These are phyloP conservation scores for Nelumbo lutea DNA, from an alignment of 164 flowering plant species.

Conservation along the genomic window DNA sequence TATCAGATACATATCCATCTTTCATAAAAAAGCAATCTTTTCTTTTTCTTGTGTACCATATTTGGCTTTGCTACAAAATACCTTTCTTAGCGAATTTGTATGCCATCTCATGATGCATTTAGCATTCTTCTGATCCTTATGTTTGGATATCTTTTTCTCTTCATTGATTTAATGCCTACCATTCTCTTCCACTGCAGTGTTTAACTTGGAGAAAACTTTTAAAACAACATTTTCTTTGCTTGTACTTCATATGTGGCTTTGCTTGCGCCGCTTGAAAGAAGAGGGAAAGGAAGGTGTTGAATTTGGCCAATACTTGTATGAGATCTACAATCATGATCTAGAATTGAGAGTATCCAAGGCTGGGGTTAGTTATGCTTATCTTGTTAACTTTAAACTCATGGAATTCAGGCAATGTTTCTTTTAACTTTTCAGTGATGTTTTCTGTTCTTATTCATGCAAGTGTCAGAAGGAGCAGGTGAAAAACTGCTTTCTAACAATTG, in stretches of 20 bases:
- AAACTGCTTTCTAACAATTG: background rate
- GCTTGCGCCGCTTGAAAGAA: constrained; percentile 83
- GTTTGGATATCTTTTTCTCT: background rate
- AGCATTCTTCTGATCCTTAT: background rate
- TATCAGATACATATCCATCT: too few relatives aligned
- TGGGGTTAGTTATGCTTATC: constrained; percentile 60
- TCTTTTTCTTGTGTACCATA: too few relatives aligned
- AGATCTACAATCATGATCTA: constrained; percentile 89
- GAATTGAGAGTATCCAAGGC: constrained; percentile 95
- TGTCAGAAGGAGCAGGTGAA: too few relatives aligned
- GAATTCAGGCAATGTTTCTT: too few relatives aligned
- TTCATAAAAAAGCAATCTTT: too few relatives aligned
- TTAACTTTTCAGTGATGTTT: too few relatives aligned
- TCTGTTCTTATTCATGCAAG: too few relatives aligned
- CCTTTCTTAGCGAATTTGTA: background rate
- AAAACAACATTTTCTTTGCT: constrained; percentile 85
- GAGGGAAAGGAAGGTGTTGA: constrained; percentile 95
- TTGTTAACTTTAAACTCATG: background rate
- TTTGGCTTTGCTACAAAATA: too few relatives aligned
- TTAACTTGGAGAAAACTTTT: constrained; percentile 90
- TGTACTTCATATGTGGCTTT: constrained; percentile 96
- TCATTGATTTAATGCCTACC: background rate
- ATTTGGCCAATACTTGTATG: constrained; percentile 87
- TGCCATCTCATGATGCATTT: background rate
- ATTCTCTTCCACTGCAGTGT: constrained; percentile 49